phyloP scores from a whole-genome alignment of 495 filamentous ascomycete genomes.

The Massariosphaeria phaeospora region DNA sequence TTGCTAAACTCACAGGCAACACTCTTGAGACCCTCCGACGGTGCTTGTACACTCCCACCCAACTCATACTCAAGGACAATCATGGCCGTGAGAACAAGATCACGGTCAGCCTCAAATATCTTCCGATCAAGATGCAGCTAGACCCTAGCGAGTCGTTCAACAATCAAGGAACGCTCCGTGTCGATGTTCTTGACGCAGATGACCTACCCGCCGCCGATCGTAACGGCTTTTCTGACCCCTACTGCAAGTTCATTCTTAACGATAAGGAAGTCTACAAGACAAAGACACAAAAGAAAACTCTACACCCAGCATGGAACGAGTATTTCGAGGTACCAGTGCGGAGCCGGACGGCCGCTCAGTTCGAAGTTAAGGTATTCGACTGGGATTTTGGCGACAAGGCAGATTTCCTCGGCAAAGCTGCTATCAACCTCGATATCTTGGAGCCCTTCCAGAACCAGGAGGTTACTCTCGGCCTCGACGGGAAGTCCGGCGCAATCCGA shows the following conservation, averaged over 20 bases:
- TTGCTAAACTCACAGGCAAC: constrained; percentile 78
- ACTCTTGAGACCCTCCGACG: constrained; percentile 81
- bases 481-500: constrained; percentile 79
- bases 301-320: constrained; percentile 93
- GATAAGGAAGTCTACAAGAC: constrained; percentile 87
- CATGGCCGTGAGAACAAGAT: constrained; percentile 74
- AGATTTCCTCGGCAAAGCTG: constrained; percentile 71
- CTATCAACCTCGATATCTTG: constrained; percentile 75
- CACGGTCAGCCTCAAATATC: constrained; percentile 87
- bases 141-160: constrained; percentile 95
- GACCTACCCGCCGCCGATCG: constrained; percentile 88
- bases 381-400: constrained; percentile 93
- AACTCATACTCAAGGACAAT: constrained; percentile 67
- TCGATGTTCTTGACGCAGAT: constrained; percentile 82
- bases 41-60: constrained; percentile 85
- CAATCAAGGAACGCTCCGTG: constrained; percentile 89
- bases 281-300: constrained; percentile 91
- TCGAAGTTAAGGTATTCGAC: constrained; percentile 80
- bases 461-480: constrained; percentile 70
- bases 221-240: constrained; percentile 95
- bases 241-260: constrained; percentile 87
- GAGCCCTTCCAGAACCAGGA: constrained; percentile 78
- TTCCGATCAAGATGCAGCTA: constrained; percentile 87
- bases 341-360: constrained; percentile 78
- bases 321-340: constrained; percentile 79